Conservation (phyloP, 495 filamentous ascomycete species). For the Podospora fimiseda region DNA sequence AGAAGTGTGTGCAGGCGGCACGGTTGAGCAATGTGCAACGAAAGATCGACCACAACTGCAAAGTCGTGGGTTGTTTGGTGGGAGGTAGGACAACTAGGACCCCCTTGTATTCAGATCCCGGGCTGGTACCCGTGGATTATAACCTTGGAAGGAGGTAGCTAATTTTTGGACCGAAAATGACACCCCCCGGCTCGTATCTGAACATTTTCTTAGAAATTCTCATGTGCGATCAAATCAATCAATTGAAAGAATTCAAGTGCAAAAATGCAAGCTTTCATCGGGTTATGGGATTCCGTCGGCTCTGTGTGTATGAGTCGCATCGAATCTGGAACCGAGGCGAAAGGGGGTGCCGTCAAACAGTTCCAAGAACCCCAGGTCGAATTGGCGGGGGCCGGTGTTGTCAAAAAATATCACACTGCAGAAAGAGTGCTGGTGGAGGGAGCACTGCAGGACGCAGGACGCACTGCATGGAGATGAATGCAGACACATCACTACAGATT, state of each 20-base stretch:
- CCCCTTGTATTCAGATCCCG: not conserved
- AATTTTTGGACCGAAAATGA: not conserved
- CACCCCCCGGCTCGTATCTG: not conserved
- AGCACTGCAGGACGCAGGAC: not conserved
- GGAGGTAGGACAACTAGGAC: not conserved
- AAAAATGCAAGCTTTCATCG: not conserved
- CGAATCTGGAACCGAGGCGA: constrained; percentile 11
- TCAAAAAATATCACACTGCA: constrained; percentile 1
- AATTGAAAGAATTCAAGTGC: not conserved
- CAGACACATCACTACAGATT: too few species aligned
- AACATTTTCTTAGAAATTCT: not conserved
- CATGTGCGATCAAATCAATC: not conserved
- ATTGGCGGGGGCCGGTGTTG: not conserved
- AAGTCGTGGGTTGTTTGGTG: too few species aligned
- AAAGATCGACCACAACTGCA: too few species aligned
- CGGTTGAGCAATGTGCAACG: constrained; percentile 3
- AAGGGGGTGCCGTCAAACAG: constrained; percentile 10
- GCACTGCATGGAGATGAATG: not conserved
- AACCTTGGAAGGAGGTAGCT: too few species aligned
- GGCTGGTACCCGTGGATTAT: not conserved
- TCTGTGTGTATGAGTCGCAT: constrained; percentile 3
- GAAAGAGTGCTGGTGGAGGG: too few species aligned
- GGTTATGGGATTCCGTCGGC: not conserved
- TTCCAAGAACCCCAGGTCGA: not conserved
- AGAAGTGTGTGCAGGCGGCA: constrained; percentile 1